phyloP scores from a whole-genome alignment of 139 green algal genomes.

The Chlorella sp. region DNA sequence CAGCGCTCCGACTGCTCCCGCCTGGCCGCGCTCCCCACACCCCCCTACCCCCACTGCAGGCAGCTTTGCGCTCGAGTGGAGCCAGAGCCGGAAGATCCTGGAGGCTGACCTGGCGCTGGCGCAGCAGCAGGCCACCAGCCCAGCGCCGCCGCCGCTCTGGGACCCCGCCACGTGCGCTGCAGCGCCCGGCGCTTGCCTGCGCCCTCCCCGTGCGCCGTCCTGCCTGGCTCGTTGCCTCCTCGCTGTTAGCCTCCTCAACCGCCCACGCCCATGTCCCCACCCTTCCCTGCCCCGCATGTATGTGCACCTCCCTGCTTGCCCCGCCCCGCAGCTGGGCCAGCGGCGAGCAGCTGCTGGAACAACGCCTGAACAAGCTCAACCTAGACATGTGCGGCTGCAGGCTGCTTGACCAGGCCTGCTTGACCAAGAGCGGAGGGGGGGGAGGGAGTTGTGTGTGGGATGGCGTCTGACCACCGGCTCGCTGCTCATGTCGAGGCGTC shows the following conservation, averaged over 20 bases:
- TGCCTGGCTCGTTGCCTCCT: background rate
- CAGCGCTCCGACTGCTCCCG: background rate
- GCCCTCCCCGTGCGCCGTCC: background rate
- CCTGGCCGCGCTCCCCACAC: no score
- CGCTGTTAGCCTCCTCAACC: background rate
- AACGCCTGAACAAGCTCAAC: constrained; percentile 57
- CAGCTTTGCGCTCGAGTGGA: constrained; percentile 31
- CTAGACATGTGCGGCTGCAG: constrained; percentile 64
- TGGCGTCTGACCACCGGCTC: no score
- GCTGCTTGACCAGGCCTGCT: no score
- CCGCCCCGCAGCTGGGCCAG: background rate
- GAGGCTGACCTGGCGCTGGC: constrained; percentile 45
- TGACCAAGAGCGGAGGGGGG: no score
- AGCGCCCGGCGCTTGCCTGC: background rate
- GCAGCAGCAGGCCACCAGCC: constrained; percentile 15
- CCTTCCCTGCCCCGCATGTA: background rate
- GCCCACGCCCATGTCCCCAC: background rate
- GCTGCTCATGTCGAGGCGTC: no score
- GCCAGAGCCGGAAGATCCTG: constrained; percentile 35
- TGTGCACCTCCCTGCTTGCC: background rate
- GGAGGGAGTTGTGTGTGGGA: no score
- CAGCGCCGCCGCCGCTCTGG: no score
- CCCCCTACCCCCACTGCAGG: no score
- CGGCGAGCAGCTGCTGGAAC: constrained; percentile 16
- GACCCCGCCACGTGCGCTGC: background rate